Evolutionary conservation across 768 basidiomycete species (phyloP), one percentile per base, ranked within the genome.

Genomic region (Suillus ampliporus): DNA sequence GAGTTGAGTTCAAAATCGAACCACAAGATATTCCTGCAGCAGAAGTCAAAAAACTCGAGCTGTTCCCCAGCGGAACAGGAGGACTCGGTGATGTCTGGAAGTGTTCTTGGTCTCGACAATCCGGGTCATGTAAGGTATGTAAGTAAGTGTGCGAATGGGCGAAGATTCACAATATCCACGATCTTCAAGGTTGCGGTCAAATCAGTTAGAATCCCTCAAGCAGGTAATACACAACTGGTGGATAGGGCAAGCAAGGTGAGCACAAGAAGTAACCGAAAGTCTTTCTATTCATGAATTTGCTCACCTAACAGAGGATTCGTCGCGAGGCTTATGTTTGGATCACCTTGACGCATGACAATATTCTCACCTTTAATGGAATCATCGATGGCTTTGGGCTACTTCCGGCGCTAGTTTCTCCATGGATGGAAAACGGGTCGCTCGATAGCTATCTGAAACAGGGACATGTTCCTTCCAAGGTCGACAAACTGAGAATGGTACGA

Each of bases 341-440:
- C 8, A 34, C 4, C 13, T 31, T 63, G n/a, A 23, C 54, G 31
- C 71, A 73, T 54, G 46, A 57, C 7, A 54, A 68, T 38, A 57
- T 73, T 13, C 51, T 73, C 7, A 65, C 57, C 0, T 57, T 73
- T 5, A 60, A 60, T 60, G 72, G 72, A 14, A 48, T 67, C 15
- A 52, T 58, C 8, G 34, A 56, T 10, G 66, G 59, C 14, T 73
- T 72, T 64, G 72, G 72, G 11, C 63, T 41, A 11, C 63, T 71
- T 23, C 60, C 58, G 11, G 63, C 72, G 6, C 9, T 72, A 41
- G 66, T 75, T 37, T 69, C 72, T 54, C 71, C 69, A 1, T 76
- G 68, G 70, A 69, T 71, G 61, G 47, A 57, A 34, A 76, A 72
- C 2, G 76, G 76, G 11, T 70, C 78, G 50, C 60, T 81, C 3